phyloP scores from a whole-genome alignment of 495 filamentous ascomycete species.

The Arthonia radiata region DNA sequence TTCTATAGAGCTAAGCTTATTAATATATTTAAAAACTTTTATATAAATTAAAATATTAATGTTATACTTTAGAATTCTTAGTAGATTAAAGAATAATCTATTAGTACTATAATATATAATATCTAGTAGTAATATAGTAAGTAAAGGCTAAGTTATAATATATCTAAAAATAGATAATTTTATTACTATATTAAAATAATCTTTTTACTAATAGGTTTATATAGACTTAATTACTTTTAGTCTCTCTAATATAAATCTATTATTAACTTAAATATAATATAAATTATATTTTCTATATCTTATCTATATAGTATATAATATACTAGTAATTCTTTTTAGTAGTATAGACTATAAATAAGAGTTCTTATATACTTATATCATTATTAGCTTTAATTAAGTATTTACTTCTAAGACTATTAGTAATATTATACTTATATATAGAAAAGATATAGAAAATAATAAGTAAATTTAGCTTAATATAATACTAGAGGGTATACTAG shows the following conservation, averaged over 20 bases:
- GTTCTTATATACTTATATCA: constrained; percentile 3
- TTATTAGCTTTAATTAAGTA: constrained; percentile 4
- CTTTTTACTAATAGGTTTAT: too few species aligned
- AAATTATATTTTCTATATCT: constrained; percentile 2
- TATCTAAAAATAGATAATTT: constrained; percentile 3
- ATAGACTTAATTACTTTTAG: too few species aligned
- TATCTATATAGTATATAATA: constrained; percentile 2
- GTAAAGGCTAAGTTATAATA: too few species aligned
- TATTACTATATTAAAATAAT: constrained; percentile 6
- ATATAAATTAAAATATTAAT: constrained; percentile 1
- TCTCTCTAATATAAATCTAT: too few species aligned
- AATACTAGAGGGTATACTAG: too few species aligned
- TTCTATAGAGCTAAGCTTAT: constrained; percentile 1
- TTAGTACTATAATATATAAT: constrained; percentile 4
- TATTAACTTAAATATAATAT: too few species aligned
- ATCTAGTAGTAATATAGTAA: constrained; percentile 1
- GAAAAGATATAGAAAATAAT: constrained; percentile 3
- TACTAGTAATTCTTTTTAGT: constrained; percentile 2
- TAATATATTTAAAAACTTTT: constrained; percentile 2
- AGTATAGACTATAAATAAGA: constrained; percentile 3
- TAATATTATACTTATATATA: too few species aligned
- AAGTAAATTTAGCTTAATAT: constrained; percentile 2
- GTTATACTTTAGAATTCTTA: constrained; percentile 2
- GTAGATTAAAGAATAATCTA: constrained; percentile 2
- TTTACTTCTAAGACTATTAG: too few species aligned